These are phyloP conservation scores for Lasiodiplodia gonubiensis DNA, from an alignment of 2,329 filamentous ascomycete species.

Conservation along the genomic window DNA sequence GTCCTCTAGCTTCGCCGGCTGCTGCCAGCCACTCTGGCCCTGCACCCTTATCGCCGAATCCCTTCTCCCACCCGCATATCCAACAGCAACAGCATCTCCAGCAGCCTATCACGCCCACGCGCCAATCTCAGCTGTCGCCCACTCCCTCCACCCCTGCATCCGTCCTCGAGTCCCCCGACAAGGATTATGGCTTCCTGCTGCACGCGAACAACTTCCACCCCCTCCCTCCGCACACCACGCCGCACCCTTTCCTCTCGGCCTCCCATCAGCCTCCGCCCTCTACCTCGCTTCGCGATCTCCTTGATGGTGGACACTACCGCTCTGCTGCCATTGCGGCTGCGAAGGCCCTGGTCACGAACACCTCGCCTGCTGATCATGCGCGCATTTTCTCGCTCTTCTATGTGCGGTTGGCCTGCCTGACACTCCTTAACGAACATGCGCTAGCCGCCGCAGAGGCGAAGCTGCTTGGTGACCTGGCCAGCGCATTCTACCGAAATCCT, in stretches of 20 bases:
- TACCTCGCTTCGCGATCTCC: constrained; percentile 70
- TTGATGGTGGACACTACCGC: constrained; percentile 78
- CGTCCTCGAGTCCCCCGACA: constrained; percentile 52
- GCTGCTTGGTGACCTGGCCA: constrained; percentile 65
- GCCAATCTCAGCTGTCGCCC: constrained; percentile 33
- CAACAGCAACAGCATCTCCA: constrained; percentile 27
- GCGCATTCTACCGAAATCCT: constrained; percentile 58
- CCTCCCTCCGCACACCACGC: constrained; percentile 67
- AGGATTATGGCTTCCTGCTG: constrained; percentile 82
- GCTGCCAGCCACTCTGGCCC: background rate
- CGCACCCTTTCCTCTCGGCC: constrained; percentile 71
- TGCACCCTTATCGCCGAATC: constrained; percentile 7
- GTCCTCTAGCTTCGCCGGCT: constrained; percentile 42
- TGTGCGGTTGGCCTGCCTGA: constrained; percentile 79
- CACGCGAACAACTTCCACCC: constrained; percentile 83
- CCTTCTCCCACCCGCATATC: constrained; percentile 26
- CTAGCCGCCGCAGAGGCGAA: constrained; percentile 66
- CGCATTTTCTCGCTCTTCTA: constrained; percentile 80
- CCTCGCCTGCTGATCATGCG: constrained; percentile 62
- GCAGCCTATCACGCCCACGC: constrained; percentile 31
- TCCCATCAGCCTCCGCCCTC: constrained; percentile 63
- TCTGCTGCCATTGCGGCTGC: constrained; percentile 74
- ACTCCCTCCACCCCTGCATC: constrained; percentile 34
- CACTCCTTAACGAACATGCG: constrained; percentile 71
- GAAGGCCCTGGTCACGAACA: constrained; percentile 60